Base-by-base conservation (phyloP, 495 filamentous ascomycete genomes). In the Opeltia flavorubescens region DNA sequence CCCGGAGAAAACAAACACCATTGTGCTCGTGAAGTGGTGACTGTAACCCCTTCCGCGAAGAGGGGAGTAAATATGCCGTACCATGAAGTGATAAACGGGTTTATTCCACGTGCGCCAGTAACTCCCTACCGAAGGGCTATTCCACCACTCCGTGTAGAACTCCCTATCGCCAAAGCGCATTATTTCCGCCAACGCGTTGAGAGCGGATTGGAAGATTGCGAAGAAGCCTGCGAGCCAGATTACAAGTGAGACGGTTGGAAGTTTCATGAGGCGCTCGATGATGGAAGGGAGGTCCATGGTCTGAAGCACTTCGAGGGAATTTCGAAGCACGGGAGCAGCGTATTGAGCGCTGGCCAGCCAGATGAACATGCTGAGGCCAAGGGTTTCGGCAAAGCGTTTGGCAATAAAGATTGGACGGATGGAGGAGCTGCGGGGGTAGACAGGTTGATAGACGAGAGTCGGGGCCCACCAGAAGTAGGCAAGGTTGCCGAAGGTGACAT, bases 91-190 rank as follows among this genome's bases (percentile, higher is more conserved):
- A 59, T 93, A 93, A 9, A 96, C 89, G 2, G 91, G 91, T 55
- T 91, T 93, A 59, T 98, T 98, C 91, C 91, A 98, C 0, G 81
- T 84, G 20, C 86, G 74, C 91, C 91, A 98, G 67, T 98, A 98
- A 6, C 70, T 71, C 2, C 89, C 86, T 2, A 96, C 65, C 50
- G 80, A 84, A 13, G 79, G 77, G 36, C 80, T 86, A 57, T 98
- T 98, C 91, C 89, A 98, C 91, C 91, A 98, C 48, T 91, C 86
- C 1, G 83, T 80, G 60, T 98, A 98, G 60, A 96, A 98, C 39
- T 89, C 81, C 15, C 91, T 76, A 62, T 98, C 91, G 7, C 78
- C 91, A 53, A 98, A 98, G 29, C 70, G 69, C 69, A 86, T 86
- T 5, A 95, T 66, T 62, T 98, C 91, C 1, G 91, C 89, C 44